phyloP scores from a whole-genome alignment of 257 asterid genomes.

The Nicotiana benthamiana region DNA sequence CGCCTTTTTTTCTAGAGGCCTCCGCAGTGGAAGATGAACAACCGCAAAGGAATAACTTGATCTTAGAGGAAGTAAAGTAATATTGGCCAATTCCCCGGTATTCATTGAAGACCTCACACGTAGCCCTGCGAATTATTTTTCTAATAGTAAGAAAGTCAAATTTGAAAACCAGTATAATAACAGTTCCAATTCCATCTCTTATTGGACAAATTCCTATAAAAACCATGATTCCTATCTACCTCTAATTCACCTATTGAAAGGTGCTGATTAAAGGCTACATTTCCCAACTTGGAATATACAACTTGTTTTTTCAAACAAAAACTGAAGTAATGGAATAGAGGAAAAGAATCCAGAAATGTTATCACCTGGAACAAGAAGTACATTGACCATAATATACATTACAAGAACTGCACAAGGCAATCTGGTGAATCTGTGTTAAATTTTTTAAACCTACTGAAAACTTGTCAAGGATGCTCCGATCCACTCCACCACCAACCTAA shows the following conservation, averaged over 20 bases:
- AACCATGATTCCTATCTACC: neutral
- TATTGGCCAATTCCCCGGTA: too few relatives aligned
- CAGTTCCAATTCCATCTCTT: neutral
- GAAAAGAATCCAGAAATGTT: neutral
- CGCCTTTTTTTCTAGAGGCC: too few relatives aligned
- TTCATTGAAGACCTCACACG: too few relatives aligned
- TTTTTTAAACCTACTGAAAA: neutral
- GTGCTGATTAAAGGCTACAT: neutral
- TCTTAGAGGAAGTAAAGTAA: too few relatives aligned
- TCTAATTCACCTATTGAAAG: neutral
- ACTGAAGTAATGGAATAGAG: neutral
- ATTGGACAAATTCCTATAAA: neutral
- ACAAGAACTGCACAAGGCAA: neutral
- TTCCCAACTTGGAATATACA: conserved; percentile 2
- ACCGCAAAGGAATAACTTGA: too few relatives aligned
- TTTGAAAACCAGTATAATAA: neutral
- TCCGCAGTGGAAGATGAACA: too few relatives aligned
- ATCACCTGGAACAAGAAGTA: neutral
- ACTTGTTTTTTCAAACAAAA: neutral
- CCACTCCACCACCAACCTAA: neutral
- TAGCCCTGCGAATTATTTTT: too few relatives aligned
- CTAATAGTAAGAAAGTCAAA: neutral
- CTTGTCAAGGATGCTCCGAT: neutral
- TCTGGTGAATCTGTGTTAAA: neutral
- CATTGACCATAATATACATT: conserved; percentile 6